A percentile compares a stretch with the other conserved stretches of the same genome.
Evolutionary conservation across 1,284 basidiomycete species (phyloP).

Genomic region (Ustilago crameri): DNA sequence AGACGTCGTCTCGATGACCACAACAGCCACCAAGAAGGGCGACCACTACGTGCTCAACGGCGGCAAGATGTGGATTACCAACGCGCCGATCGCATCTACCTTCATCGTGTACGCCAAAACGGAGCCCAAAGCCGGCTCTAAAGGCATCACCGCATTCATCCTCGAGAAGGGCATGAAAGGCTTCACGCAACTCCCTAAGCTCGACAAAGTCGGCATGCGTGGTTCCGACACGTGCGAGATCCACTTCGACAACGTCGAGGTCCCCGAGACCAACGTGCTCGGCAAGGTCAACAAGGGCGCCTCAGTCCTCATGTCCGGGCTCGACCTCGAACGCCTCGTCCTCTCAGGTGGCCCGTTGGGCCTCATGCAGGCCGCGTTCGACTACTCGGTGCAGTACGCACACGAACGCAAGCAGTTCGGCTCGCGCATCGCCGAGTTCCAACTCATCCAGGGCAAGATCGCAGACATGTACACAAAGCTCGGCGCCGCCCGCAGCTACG

Average conservation of each 20-base stretch:
- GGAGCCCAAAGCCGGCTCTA: conserved; percentile 79
- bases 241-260: conserved; percentile 88
- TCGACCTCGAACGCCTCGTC: conserved; percentile 91
- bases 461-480: conserved; percentile 95
- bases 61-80: conserved; percentile 97
- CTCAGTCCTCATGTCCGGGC: conserved; percentile 89
- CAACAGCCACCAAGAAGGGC: conserved; percentile 79
- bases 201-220: conserved; percentile 96
- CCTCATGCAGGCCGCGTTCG: conserved; percentile 92
- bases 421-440: conserved; percentile 86
- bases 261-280: conserved; percentile 84
- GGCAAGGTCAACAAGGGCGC: conserved; percentile 83
- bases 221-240: conserved; percentile 94
- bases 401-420: conserved; percentile 92
- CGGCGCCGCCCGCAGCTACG: conserved; percentile 86
- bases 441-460: conserved; percentile 88
- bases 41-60: conserved; percentile 85
- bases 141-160: conserved; percentile 92
- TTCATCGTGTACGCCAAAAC: conserved; percentile 94
- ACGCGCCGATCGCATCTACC: conserved; percentile 87
- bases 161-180: conserved; percentile 83
- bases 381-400: conserved; percentile 85
- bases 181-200: conserved; percentile 87
- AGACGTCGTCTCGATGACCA: conserved; percentile 90
- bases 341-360: conserved; percentile 84